phyloP scores from a whole-genome alignment of 2,329 filamentous ascomycete genomes.

The Botrytis paeoniae region DNA sequence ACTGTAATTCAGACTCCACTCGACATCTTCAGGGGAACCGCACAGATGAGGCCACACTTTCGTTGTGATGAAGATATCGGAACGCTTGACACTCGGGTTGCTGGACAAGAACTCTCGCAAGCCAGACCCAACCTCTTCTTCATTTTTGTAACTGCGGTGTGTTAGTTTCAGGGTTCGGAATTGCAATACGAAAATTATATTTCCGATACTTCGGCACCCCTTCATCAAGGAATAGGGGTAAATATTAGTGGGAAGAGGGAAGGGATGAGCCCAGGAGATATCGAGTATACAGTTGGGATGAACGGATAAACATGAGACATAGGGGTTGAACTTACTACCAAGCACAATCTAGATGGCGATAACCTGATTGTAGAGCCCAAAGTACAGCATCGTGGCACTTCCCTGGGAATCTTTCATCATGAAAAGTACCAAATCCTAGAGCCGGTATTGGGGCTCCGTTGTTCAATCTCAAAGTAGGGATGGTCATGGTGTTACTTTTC shows the following conservation, averaged over 20 bases:
- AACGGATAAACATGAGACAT: constrained; percentile 9
- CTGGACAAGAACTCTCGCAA: constrained; percentile 65
- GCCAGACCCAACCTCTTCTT: constrained; percentile 76
- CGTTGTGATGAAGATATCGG: constrained; percentile 34
- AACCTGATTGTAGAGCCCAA: constrained; percentile 63
- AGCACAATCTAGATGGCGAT: constrained; percentile 65
- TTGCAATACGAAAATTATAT: background rate
- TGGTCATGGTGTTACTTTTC: background rate
- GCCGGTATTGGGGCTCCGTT: constrained; percentile 40
- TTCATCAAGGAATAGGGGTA: background rate
- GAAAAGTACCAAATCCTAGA: constrained; percentile 44
- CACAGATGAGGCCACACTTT: constrained; percentile 56
- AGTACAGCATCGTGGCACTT: constrained; percentile 49
- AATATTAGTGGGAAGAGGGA: background rate
- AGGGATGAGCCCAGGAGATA: constrained; percentile 36
- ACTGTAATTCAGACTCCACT: constrained; percentile 68
- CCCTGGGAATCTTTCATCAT: constrained; percentile 35
- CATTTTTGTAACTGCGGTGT: constrained; percentile 62
- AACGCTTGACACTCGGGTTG: constrained; percentile 56
- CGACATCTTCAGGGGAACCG: constrained; percentile 58
- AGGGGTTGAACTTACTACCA: constrained; percentile 49
- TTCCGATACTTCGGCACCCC: background rate
- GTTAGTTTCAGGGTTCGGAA: constrained; percentile 4
- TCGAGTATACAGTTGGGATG: background rate
- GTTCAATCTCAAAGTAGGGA: constrained; percentile 33